Evolutionary conservation across 2,329 filamentous ascomycete species (phyloP), one percentile per base, ranked within the genome.

Genomic region (Aspergillus jensenii): DNA sequence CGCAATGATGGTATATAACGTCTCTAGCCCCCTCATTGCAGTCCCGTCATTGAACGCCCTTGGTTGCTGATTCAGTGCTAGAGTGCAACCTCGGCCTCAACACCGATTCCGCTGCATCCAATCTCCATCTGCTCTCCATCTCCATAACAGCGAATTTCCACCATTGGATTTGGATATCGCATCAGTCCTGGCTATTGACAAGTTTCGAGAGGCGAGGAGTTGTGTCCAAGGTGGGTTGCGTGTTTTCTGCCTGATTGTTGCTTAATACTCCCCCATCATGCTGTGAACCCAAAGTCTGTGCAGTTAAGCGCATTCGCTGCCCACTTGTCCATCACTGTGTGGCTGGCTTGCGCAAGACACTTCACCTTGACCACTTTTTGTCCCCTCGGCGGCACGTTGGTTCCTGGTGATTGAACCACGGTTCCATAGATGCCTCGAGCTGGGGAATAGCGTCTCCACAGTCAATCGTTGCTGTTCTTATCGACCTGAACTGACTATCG

Each of bases 241-340:
- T 37, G 12, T 31, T 37, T 37, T 37, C 35, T 15, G 35, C 35
- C 12, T 37, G 35, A n/a, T n/a, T 37, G 35, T 37, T 37, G 35
- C 35, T 37, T 37, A 9, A 37, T 37, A 37, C 12, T n/a, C 35
- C 35, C 35, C 27, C 9, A 31, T 31, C 19, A 27, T 52, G 56
- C 51, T 55, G 59, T 61, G 59, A 59, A 47, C 58, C 60, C 37
- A 41, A 46, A 27, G 21, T 55, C 52, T 25, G 55, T 60, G 51
- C 59, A 56, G 48, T 63, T 55, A 56, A 61, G 59, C 54, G 55
- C 59, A 64, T 56, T 31, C 54, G 6, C 21, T 12, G 58, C 62
- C 62, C 62, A 64, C 62, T 64, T 64, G 60, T 59, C 56, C 60
- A 15, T 51, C 54, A 40, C 25, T 50, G 55, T 64, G 35, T 64